Conservation (phyloP, 495 filamentous ascomycete genomes). For the Penicillium parvum region DNA sequence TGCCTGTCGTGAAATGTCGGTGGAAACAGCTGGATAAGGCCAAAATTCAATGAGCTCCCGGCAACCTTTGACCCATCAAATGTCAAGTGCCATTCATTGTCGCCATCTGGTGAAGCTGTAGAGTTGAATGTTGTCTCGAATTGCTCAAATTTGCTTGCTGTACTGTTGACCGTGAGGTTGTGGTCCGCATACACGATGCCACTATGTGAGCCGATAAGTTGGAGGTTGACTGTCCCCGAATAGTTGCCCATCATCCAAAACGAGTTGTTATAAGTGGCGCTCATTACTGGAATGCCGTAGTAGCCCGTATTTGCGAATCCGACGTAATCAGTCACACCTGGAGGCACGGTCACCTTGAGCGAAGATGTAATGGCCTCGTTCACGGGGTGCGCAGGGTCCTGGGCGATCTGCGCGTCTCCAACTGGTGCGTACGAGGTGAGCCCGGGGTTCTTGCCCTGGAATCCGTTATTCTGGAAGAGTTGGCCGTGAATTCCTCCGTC, state of each 20-base stretch:
- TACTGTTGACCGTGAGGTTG: conserved; percentile 31
- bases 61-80: conserved; percentile 47
- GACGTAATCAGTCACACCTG: conserved; percentile 33
- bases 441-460: conserved; percentile 50
- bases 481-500: conserved; percentile 77
- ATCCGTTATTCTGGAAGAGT: conserved; percentile 69
- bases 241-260: conserved; percentile 54
- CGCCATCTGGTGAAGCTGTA: conserved; percentile 50
- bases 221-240: conserved; percentile 21
- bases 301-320: conserved; percentile 59
- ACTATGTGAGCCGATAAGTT: conserved; percentile 31
- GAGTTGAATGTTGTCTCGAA: conserved; percentile 34
- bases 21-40: conserved; percentile 62
- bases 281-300: conserved; percentile 55
- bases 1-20: conserved; percentile 51
- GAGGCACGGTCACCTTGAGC: conserved; percentile 47
- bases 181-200: conserved; percentile 33
- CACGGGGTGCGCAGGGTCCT: conserved; percentile 51
- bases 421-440: conserved; percentile 54
- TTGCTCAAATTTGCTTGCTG: conserved; percentile 22
- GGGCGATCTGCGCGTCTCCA: conserved; percentile 43
- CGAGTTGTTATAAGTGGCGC: conserved; percentile 44
- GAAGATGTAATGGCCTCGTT: conserved; percentile 51
- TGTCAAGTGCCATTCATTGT: conserved; percentile 62
- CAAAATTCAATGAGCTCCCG: conserved; percentile 53